Conservation (phyloP, 2,329 filamentous ascomycete species). For the Cryphonectria japonica region DNA sequence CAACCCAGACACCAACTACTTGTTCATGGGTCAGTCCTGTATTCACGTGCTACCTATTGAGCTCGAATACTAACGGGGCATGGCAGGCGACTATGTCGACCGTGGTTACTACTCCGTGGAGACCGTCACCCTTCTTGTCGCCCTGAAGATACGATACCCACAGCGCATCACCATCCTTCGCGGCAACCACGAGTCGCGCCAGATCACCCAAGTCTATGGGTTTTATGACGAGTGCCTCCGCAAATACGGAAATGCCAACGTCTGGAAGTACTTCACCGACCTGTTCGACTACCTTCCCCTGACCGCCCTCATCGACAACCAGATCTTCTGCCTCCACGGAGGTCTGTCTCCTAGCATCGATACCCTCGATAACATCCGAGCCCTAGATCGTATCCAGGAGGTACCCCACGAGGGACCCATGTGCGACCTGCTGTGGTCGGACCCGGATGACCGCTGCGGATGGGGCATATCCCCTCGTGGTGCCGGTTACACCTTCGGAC, state of each 20-base stretch:
- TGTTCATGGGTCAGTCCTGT: slow-evolving; percentile 84
- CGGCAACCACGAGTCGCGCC: slow-evolving; percentile 97
- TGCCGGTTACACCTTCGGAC: slow-evolving; percentile 92
- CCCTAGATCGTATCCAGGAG: slow-evolving; percentile 95
- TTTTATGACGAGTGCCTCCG: slow-evolving; percentile 99
- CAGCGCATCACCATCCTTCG: slow-evolving; percentile 97
- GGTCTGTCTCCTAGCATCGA: slow-evolving; percentile 95
- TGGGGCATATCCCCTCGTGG: slow-evolving; percentile 96
- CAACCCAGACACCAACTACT: slow-evolving; percentile 98
- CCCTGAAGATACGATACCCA: slow-evolving; percentile 96
- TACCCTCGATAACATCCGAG: slow-evolving; percentile 92
- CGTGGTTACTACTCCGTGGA: slow-evolving; percentile 99
- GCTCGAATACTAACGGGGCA: slow-evolving; percentile 18
- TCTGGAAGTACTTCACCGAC: slow-evolving; percentile 99
- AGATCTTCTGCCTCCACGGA: slow-evolving; percentile 98
- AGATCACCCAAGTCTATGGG: slow-evolving; percentile 98
- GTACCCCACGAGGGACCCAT: slow-evolving; percentile 98
- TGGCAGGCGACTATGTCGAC: slow-evolving; percentile 91
- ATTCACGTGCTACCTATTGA: background rate
- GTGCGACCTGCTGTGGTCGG: slow-evolving; percentile 97
- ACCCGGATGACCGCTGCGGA: slow-evolving; percentile 94
- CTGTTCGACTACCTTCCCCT: slow-evolving; percentile 98
- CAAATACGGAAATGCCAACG: slow-evolving; percentile 98
- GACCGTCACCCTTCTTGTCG: slow-evolving; percentile 94
- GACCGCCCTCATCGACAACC: slow-evolving; percentile 96